Evolutionary conservation across 2,329 filamentous ascomycete species (phyloP).

Genomic region (Cryphonectria naterciae): DNA sequence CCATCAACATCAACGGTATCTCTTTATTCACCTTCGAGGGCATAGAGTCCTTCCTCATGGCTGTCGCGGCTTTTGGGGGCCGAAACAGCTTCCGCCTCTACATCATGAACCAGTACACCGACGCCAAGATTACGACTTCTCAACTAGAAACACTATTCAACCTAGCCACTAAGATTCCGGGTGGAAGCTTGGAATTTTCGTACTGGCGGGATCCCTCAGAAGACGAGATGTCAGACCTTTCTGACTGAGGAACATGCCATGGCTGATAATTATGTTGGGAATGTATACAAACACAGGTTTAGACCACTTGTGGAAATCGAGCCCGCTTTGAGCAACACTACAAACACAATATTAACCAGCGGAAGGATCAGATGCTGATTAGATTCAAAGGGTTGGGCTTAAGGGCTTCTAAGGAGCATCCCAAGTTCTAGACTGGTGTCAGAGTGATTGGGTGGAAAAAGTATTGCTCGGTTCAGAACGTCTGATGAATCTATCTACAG

Average conservation of each 20-base stretch:
- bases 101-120: slow-evolving; percentile 40
- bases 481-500: background rate
- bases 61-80: slow-evolving; percentile 35
- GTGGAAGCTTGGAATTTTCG: slow-evolving; percentile 40
- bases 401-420: background rate
- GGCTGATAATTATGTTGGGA: background rate
- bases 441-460: background rate
- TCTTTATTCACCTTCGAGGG: slow-evolving; percentile 58
- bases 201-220: slow-evolving; percentile 40
- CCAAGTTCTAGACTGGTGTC: background rate
- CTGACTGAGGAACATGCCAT: slow-evolving; percentile 11
- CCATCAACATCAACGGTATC: slow-evolving; percentile 56
- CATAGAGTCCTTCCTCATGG: slow-evolving; percentile 48
- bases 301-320: background rate
- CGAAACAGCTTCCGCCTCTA: slow-evolving; percentile 40
- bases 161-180: slow-evolving; percentile 34
- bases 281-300: background rate
- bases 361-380: background rate
- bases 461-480: background rate
- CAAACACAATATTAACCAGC: background rate
- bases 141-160: slow-evolving; percentile 35
- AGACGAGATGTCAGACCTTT: slow-evolving; percentile 34
- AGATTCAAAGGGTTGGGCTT: background rate
- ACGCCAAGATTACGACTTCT: slow-evolving; percentile 34
- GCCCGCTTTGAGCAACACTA: background rate